phyloP scores from a whole-genome alignment of 345 rosid genomes.

The Lagerstroemia speciosa region DNA sequence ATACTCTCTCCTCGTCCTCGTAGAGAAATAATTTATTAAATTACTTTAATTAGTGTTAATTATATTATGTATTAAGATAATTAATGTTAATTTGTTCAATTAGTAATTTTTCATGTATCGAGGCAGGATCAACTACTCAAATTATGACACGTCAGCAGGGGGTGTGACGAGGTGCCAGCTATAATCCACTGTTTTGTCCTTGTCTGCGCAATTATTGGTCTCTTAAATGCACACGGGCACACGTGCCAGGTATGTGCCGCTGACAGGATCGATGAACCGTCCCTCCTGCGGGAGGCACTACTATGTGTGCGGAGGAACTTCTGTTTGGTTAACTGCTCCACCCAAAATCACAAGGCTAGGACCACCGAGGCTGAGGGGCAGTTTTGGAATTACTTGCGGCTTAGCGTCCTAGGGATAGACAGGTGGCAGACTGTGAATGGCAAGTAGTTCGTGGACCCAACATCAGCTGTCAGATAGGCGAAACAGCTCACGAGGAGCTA shows the following conservation, averaged over 20 bases:
- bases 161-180: not conserved
- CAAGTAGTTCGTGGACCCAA: not conserved
- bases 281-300: not conserved
- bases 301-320: not conserved
- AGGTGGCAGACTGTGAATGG: not conserved
- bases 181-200: constrained; percentile 3
- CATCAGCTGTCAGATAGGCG: not conserved
- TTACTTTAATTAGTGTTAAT: too few relatives aligned
- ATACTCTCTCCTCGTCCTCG: too few relatives aligned
- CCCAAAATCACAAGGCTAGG: not conserved
- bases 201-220: not conserved
- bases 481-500: constrained; percentile 2
- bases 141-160: not conserved
- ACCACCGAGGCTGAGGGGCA: not conserved
- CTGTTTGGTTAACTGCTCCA: not conserved
- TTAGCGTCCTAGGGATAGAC: not conserved
- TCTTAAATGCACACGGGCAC: not conserved
- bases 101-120: too few relatives aligned
- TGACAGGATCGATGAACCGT: constrained; percentile 1
- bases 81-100: too few relatives aligned
- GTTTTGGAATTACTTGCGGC: not conserved
- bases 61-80: too few relatives aligned
- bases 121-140: too few relatives aligned
- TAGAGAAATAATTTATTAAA: too few relatives aligned
- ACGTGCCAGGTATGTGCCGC: not conserved